These are phyloP conservation scores for Lindgomyces ingoldianus DNA, from an alignment of 495 filamentous ascomycete genomes.

Conservation along the genomic window DNA sequence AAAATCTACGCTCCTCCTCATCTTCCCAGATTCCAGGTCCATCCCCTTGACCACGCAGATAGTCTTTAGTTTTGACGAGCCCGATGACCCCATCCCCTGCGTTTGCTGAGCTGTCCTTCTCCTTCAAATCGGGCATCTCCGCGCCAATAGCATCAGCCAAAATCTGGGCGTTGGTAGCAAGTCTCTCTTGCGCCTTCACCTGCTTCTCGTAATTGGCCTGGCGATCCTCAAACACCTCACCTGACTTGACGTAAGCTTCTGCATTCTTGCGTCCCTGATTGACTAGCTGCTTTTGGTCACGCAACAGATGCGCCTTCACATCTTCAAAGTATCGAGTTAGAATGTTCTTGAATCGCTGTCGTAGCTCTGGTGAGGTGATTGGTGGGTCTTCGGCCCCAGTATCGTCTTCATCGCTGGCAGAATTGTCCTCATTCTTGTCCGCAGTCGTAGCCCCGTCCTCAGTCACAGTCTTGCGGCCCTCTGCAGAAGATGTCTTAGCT, in stretches of 20 bases:
- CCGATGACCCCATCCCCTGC: conserved; percentile 76
- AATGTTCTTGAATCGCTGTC: conserved; percentile 83
- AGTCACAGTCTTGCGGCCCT: conserved; percentile 80
- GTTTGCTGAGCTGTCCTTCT: conserved; percentile 69
- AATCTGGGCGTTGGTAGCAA: conserved; percentile 86
- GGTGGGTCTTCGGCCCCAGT: conserved; percentile 62
- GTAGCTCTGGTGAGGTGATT: conserved; percentile 71
- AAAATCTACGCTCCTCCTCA: conserved; percentile 95
- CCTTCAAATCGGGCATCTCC: conserved; percentile 94
- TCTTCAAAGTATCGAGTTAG: conserved; percentile 90
- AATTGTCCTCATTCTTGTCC: conserved; percentile 53
- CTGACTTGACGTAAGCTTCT: conserved; percentile 97
- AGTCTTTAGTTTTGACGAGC: conserved; percentile 90
- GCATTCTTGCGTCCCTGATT: conserved; percentile 89
- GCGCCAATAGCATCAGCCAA: conserved; percentile 82
- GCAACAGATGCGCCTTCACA: conserved; percentile 82
- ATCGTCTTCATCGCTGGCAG: conserved; percentile 50
- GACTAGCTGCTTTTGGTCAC: conserved; percentile 83
- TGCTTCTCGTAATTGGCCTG: conserved; percentile 94
- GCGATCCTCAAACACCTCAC: conserved; percentile 97
- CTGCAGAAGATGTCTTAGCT: conserved; percentile 63
- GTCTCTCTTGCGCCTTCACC: conserved; percentile 85
- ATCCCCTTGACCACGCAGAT: conserved; percentile 83
- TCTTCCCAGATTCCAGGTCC: conserved; percentile 99
- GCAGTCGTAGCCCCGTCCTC: conserved; percentile 74